Percentiles rank a stretch among this genome's conserved stretches.
Evolutionary conservation across 148 eudicot species (phyloP).

Genomic region (Vaccinium darrowii): DNA sequence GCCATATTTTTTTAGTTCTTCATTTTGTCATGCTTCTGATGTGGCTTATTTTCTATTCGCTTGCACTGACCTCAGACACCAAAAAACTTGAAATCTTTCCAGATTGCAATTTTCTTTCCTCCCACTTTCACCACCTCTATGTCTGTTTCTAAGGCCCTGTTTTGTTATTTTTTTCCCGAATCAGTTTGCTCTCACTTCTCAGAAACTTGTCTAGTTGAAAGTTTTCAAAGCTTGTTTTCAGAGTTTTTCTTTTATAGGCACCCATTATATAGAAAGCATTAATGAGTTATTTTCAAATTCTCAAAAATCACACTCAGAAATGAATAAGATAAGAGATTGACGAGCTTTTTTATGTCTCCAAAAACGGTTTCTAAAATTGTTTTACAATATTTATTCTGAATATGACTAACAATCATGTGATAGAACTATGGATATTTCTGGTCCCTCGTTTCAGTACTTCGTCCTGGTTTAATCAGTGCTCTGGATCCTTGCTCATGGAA

Average conservation of each 20-base stretch:
- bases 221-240: neutral
- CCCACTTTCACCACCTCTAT: neutral
- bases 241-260: neutral
- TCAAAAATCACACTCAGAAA: neutral
- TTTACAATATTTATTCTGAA: neutral
- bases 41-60: neutral
- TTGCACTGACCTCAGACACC: neutral
- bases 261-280: neutral
- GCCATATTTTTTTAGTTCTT: neutral
- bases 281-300: neutral
- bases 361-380: neutral
- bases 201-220: neutral
- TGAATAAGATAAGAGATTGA: neutral
- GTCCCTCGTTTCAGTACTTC: neutral
- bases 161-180: neutral
- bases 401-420: neutral
- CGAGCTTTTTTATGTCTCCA: neutral
- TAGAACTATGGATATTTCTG: neutral
- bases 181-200: neutral
- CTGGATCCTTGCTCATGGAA: neutral
- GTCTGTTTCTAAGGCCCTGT: neutral
- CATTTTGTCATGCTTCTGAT: neutral
- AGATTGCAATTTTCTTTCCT: neutral
- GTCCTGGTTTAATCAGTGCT: neutral
- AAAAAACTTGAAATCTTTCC: neutral